Conservation (phyloP, 2,329 filamentous ascomycete genomes). For the Apiospora kogelbergensis region DNA sequence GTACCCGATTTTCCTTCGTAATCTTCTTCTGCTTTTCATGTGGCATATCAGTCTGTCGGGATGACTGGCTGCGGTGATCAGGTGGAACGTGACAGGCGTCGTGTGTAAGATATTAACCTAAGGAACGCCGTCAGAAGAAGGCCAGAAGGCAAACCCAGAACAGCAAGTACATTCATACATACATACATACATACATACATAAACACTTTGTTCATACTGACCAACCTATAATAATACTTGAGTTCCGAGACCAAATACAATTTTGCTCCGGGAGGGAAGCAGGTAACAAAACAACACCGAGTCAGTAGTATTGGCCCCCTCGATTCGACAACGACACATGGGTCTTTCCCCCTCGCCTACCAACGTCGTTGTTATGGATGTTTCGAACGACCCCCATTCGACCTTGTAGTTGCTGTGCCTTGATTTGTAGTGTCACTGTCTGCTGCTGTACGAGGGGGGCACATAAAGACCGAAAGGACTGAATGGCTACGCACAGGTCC, state of each 20-base stretch:
- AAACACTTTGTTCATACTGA: background rate
- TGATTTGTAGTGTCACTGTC: background rate
- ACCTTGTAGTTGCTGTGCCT: background rate
- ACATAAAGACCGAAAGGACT: background rate
- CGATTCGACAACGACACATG: too few relatives aligned
- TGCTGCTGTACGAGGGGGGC: background rate
- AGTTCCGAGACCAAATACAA: background rate
- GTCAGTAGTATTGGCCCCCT: slow-evolving; percentile 1
- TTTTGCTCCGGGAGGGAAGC: background rate
- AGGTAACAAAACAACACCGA: background rate
- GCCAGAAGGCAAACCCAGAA: background rate
- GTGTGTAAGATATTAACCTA: background rate
- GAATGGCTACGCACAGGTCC: background rate
- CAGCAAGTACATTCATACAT: background rate
- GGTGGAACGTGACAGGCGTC: background rate
- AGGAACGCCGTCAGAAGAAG: background rate
- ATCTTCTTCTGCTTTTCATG: background rate
- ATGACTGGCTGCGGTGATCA: background rate
- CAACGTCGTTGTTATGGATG: background rate
- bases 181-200: background rate
- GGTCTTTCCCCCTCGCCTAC: background rate
- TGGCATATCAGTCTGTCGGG: background rate
- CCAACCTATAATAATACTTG: background rate
- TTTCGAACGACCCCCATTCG: background rate
- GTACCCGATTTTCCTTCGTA: background rate